Base-by-base conservation (phyloP, 2,329 filamentous ascomycete species). In the Colletotrichum sp. region DNA sequence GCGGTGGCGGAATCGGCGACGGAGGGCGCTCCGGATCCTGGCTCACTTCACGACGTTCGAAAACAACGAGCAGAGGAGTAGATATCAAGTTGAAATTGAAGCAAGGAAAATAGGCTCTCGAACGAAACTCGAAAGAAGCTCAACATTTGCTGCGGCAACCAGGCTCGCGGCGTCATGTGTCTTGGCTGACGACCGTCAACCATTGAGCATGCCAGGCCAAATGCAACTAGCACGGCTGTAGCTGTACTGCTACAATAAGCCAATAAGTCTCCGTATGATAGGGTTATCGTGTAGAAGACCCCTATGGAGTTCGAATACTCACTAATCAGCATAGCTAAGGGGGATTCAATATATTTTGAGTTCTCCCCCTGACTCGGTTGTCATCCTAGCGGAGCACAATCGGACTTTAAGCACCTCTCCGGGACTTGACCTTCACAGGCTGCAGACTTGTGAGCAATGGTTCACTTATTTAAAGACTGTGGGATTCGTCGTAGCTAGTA, bases 401-500 rank as follows among this genome's bases (percentile, higher is more conserved):
- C 39, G 44, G 44, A 22, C n/a, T 48, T 48, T 13, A 0, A 48
- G 44, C 44, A 1, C 22, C 44, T 48, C 44, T 48, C 44, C 44
- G 44, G 19, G 3, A n/a, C 44, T 22, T 0, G 44, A 13, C 1
- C n/a, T 48, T 3, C n/a, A 48, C 44, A 48, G 44, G 0, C 5
- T 48, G 4, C 5, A 22, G 44, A n/a, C n/a, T n/a, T n/a, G n/a
- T n/a, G n/a, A n/a, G n/a, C n/a, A n/a, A n/a, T n/a, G n/a, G n/a
- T n/a, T n/a, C n/a, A n/a, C n/a, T n/a, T 48, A 48, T 6, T 48
- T 22, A 22, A 48, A 13, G 39, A 13, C 19, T 2, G 44, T 3
- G 44, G 8, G 4, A 13, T 22, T 48, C 11, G 3, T 13, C 44
- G 6, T 48, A 0, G 11, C 13, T 48, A 0, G 7, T 0, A 13